A percentile compares a stretch with the other conserved stretches of the same genome.
Evolutionary conservation across 768 basidiomycete species (phyloP).

Genomic region (Lactifluus pinguis): DNA sequence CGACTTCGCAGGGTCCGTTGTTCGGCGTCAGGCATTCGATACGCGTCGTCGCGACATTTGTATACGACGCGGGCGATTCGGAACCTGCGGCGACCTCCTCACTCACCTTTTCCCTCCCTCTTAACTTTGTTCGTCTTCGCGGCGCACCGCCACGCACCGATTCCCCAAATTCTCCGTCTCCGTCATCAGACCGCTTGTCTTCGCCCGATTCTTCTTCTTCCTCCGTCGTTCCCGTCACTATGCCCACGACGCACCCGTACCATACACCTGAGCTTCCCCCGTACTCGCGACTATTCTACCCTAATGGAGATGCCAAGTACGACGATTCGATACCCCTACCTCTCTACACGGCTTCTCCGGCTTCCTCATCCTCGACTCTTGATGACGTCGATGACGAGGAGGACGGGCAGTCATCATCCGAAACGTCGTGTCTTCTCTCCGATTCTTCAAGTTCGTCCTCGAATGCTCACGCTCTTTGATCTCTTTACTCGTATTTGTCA

Average conservation of each 20-base stretch:
- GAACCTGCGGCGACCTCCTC: conserved; percentile 17
- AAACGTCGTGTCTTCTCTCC: background rate
- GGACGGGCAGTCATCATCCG: background rate
- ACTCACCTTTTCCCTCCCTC: conserved; percentile 37
- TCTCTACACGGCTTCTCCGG: conserved; percentile 40
- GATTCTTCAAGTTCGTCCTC: background rate
- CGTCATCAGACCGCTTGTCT: conserved; percentile 13
- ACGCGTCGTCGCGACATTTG: conserved; percentile 1
- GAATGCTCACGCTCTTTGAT: background rate
- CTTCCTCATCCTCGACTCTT: background rate
- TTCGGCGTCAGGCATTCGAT: conserved; percentile 23
- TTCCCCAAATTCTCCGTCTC: conserved; percentile 18
- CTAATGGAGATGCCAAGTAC: conserved; percentile 63
- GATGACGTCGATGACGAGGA: background rate
- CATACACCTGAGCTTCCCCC: conserved; percentile 43
- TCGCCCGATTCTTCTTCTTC: conserved; percentile 4
- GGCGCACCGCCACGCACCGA: conserved; percentile 22
- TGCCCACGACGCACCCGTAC: conserved; percentile 15
- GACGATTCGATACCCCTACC: conserved; percentile 60
- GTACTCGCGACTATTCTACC: conserved; percentile 71
- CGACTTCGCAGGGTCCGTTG: conserved; percentile 5
- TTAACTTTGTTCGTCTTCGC: conserved; percentile 40
- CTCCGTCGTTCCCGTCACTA: background rate
- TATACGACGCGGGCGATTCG: conserved; percentile 1
- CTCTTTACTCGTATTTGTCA: too few relatives aligned